phyloP scores from a whole-genome alignment of 2,329 filamentous ascomycete genomes.

The Apiospora arundinis region DNA sequence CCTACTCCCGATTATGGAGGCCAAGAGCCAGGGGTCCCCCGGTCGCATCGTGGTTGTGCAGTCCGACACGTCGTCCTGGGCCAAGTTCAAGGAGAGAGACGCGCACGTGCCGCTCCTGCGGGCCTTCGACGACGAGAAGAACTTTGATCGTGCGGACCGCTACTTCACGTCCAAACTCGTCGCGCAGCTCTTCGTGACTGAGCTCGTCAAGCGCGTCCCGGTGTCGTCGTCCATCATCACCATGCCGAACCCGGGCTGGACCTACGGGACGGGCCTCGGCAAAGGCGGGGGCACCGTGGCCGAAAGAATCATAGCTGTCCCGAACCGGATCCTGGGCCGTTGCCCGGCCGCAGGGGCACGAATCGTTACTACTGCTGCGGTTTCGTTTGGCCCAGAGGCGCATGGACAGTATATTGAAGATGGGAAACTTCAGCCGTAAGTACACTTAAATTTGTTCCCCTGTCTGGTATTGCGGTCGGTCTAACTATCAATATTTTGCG shows the following conservation, averaged over 20 bases:
- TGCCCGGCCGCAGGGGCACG: slow-evolving; percentile 26
- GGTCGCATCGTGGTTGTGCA: slow-evolving; percentile 32
- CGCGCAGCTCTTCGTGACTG: slow-evolving; percentile 41
- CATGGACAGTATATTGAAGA: slow-evolving; percentile 31
- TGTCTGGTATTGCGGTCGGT: too few species aligned
- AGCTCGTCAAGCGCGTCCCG: slow-evolving; percentile 36
- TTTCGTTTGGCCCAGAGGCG: slow-evolving; percentile 27
- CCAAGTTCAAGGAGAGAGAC: slow-evolving; percentile 29
- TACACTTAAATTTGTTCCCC: not conserved
- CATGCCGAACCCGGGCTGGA: slow-evolving; percentile 28
- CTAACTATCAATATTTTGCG: not conserved
- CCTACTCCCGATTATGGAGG: slow-evolving; percentile 47
- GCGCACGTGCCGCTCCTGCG: slow-evolving; percentile 25
- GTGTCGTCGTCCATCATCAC: slow-evolving; percentile 26
- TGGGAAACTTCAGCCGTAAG: slow-evolving; percentile 28
- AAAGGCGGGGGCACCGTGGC: slow-evolving; percentile 24
- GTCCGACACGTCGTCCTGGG: slow-evolving; percentile 32
- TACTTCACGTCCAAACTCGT: slow-evolving; percentile 38
- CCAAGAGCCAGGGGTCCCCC: not conserved
- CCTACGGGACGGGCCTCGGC: slow-evolving; percentile 27
- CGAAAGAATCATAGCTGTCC: slow-evolving; percentile 22
- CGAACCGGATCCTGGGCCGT: slow-evolving; percentile 29
- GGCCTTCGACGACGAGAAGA: slow-evolving; percentile 17
- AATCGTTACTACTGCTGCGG: slow-evolving; percentile 27
- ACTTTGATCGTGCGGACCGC: slow-evolving; percentile 28